Conservation (phyloP, 2,329 filamentous ascomycete genomes). For the Leptodontidium sp. region DNA sequence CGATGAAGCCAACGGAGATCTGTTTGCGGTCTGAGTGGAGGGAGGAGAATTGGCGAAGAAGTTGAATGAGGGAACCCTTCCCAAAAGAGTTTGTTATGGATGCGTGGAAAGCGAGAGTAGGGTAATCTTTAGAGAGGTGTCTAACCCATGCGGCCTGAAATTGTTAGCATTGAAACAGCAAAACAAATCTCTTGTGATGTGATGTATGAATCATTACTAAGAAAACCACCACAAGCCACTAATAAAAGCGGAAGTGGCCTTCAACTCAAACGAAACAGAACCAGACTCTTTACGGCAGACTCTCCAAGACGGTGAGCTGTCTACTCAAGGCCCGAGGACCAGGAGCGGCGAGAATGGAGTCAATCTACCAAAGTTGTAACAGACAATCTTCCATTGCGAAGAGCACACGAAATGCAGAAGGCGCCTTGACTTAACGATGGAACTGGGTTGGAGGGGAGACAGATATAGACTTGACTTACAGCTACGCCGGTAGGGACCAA, state of each 20-base stretch:
- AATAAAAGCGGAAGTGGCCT: constrained; percentile 71
- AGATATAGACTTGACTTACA: constrained; percentile 71
- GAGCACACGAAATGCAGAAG: constrained; percentile 67
- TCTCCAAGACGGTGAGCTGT: constrained; percentile 87
- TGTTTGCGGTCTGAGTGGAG: constrained; percentile 93
- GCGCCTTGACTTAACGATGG: constrained; percentile 87
- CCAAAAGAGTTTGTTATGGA: constrained; percentile 96
- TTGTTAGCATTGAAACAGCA: constrained; percentile 44
- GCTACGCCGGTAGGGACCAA: constrained; percentile 91
- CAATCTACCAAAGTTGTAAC: constrained; percentile 99
- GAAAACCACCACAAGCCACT: constrained; percentile 80
- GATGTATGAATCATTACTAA: constrained; percentile 99
- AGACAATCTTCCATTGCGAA: constrained; percentile 81
- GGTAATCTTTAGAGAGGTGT: constrained; percentile 85
- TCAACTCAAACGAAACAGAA: constrained; percentile 99
- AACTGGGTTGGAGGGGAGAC: constrained; percentile 35
- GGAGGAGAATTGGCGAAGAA: constrained; percentile 90
- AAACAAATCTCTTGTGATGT: constrained; percentile 20
- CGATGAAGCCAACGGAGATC: constrained; percentile 80
- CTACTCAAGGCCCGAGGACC: constrained; percentile 73
- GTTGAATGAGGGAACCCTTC: constrained; percentile 90
- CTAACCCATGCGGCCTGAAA: constrained; percentile 91
- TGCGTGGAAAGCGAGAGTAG: constrained; percentile 93
- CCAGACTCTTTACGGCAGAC: constrained; percentile 71
- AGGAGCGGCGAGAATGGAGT: constrained; percentile 72